Conservation (phyloP, 1,284 basidiomycete species). For the Tilletiopsis washingtonensis region DNA sequence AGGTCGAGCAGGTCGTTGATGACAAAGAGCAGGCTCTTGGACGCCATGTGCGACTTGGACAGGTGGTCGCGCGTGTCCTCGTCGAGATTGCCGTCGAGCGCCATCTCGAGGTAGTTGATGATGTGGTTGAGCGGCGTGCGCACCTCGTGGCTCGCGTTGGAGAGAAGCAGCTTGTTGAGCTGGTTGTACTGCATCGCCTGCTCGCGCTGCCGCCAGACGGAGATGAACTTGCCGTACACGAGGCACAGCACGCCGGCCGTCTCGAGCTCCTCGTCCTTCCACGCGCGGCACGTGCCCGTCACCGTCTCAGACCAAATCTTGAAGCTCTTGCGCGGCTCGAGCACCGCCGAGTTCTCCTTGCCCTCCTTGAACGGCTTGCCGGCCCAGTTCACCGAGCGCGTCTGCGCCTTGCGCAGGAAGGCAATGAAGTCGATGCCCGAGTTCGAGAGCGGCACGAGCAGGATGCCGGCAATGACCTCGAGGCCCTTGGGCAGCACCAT, state of each 20-base stretch:
- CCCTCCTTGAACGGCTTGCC: slow-evolving; percentile 59
- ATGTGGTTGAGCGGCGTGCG: slow-evolving; percentile 44
- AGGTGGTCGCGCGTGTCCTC: slow-evolving; percentile 71
- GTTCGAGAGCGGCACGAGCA: slow-evolving; percentile 59
- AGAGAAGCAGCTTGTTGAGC: slow-evolving; percentile 68
- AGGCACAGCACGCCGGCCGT: slow-evolving; percentile 76
- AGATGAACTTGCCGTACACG: slow-evolving; percentile 76
- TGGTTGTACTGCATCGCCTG: slow-evolving; percentile 67
- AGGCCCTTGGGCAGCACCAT: slow-evolving; percentile 62
- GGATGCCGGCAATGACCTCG: slow-evolving; percentile 67
- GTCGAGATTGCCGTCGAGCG: slow-evolving; percentile 70
- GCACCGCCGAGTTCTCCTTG: slow-evolving; percentile 23
- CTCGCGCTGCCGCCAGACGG: slow-evolving; percentile 82
- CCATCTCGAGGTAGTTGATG: slow-evolving; percentile 68
- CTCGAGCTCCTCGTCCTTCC: slow-evolving; percentile 81
- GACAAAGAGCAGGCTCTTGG: slow-evolving; percentile 57
- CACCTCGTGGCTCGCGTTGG: slow-evolving; percentile 85
- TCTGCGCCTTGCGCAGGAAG: slow-evolving; percentile 70
- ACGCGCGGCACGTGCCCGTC: slow-evolving; percentile 62
- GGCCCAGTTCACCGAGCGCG: slow-evolving; percentile 45
- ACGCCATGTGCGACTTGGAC: slow-evolving; percentile 68
- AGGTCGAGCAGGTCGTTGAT: slow-evolving; percentile 82
- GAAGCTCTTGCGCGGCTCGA: slow-evolving; percentile 40
- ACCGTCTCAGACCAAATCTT: slow-evolving; percentile 69
- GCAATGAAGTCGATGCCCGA: slow-evolving; percentile 59